phyloP scores from a whole-genome alignment of 768 basidiomycete genomes.

The Leccinum boreale region DNA sequence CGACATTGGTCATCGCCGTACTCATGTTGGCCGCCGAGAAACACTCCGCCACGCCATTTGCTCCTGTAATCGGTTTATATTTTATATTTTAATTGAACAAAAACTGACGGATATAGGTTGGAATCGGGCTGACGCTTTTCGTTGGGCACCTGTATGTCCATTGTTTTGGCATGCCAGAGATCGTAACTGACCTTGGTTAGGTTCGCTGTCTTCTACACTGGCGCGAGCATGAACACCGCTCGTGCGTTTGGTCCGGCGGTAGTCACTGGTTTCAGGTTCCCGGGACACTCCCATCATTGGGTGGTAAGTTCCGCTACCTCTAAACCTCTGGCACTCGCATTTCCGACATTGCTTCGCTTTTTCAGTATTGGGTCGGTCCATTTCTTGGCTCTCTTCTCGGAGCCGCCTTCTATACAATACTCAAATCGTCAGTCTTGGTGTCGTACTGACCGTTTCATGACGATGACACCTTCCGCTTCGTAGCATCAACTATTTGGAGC shows the following conservation, averaged over 20 bases:
- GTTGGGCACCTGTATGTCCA: slow-evolving; percentile 53
- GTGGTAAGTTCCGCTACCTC: slow-evolving; percentile 41
- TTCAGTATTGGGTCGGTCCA: slow-evolving; percentile 70
- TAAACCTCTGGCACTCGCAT: neutral
- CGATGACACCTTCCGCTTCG: slow-evolving; percentile 1
- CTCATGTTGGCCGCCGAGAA: slow-evolving; percentile 75
- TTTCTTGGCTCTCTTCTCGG: slow-evolving; percentile 62
- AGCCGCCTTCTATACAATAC: slow-evolving; percentile 50
- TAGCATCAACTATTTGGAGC: slow-evolving; percentile 28
- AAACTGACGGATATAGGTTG: slow-evolving; percentile 39
- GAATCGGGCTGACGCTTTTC: slow-evolving; percentile 65
- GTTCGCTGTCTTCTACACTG: slow-evolving; percentile 60
- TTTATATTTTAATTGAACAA: neutral
- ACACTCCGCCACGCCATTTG: slow-evolving; percentile 61
- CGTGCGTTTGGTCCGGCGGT: slow-evolving; percentile 70
- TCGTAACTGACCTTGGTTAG: slow-evolving; percentile 27
- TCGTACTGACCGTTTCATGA: neutral
- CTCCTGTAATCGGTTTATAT: slow-evolving; percentile 45
- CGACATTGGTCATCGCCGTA: slow-evolving; percentile 56
- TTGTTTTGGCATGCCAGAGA: neutral
- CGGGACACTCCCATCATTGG: slow-evolving; percentile 49
- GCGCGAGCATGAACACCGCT: slow-evolving; percentile 67
- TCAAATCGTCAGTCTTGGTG: slow-evolving; percentile 44
- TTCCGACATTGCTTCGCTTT: slow-evolving; percentile 5
- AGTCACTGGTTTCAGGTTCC: slow-evolving; percentile 49